phyloP scores from a whole-genome alignment of 2,329 filamentous ascomycete species.

The Chlorencoelia australis region DNA sequence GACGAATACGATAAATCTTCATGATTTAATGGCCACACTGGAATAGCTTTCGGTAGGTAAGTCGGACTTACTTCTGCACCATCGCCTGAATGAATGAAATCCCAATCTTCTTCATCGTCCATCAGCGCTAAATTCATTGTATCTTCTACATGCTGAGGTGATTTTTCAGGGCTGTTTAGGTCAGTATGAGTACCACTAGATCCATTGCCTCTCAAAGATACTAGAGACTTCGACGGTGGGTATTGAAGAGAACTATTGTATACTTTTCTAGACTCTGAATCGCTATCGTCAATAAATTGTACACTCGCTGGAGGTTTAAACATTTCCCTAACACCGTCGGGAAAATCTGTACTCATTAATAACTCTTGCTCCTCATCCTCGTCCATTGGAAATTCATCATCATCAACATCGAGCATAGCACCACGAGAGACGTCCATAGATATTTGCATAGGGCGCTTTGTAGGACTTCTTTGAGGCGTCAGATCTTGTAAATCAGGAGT shows the following conservation, averaged over 20 bases:
- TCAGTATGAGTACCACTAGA: no score
- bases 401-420: constrained; percentile 5
- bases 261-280: constrained; percentile 13
- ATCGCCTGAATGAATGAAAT: constrained; percentile 12
- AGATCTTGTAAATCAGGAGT: no score
- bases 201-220: no score
- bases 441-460: no score
- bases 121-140: background rate
- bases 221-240: constrained; percentile 14
- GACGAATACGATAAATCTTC: no score
- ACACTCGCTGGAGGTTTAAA: constrained; percentile 15
- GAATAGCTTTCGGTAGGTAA: background rate
- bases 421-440: no score
- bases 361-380: constrained; percentile 20
- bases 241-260: constrained; percentile 23
- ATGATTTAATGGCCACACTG: background rate
- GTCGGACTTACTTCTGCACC: background rate
- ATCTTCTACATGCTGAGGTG: no score
- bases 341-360: constrained; percentile 7
- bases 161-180: no score
- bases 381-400: constrained; percentile 22
- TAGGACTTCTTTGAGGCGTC: no score
- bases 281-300: constrained; percentile 8
- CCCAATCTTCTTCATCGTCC: constrained; percentile 19
- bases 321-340: constrained; percentile 11